Conservation (phyloP, 1,139 yeast species). For the Kazachstania sp. region DNA sequence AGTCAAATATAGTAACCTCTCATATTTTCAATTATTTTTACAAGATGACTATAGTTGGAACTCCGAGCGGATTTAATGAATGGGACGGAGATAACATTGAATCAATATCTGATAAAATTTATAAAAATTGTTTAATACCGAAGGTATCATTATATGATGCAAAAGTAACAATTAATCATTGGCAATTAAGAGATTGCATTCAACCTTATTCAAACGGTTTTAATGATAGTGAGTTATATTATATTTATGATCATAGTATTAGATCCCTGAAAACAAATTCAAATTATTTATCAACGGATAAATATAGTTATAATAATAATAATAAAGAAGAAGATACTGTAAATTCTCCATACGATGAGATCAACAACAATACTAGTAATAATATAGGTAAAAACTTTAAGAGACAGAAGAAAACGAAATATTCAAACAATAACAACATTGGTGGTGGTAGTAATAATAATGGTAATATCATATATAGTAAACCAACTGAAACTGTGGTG, state of each 20-base stretch:
- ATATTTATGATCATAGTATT: slow-evolving; percentile 42
- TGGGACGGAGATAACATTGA: slow-evolving; percentile 15
- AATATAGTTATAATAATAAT: neutral
- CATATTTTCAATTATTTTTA: too few relatives aligned
- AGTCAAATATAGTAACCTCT: too few relatives aligned
- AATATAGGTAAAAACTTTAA: neutral
- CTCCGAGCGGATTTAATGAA: slow-evolving; percentile 8
- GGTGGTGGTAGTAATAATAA: slow-evolving; percentile 2
- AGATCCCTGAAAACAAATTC: slow-evolving; percentile 36
- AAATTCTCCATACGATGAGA: neutral
- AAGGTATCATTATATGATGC: slow-evolving; percentile 28
- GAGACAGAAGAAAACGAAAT: neutral
- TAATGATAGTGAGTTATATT: slow-evolving; percentile 37
- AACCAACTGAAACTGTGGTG: slow-evolving; percentile 33
- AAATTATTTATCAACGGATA: slow-evolving; percentile 3
- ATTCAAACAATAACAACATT: slow-evolving; percentile 1
- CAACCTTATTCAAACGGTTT: slow-evolving; percentile 35
- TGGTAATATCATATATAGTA: slow-evolving; percentile 8
- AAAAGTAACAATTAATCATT: slow-evolving; percentile 46
- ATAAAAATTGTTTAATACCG: slow-evolving; percentile 30
- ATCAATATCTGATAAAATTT: slow-evolving; percentile 22
- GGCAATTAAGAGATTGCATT: slow-evolving; percentile 80
- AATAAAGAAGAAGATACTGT: neutral
- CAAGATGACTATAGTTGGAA: slow-evolving; percentile 16
- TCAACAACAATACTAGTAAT: neutral